Percentiles rank a stretch among this genome's conserved stretches.
Conservation (phyloP, 208 protist genomes). For the Acanthamoeba castellanii region DNA sequence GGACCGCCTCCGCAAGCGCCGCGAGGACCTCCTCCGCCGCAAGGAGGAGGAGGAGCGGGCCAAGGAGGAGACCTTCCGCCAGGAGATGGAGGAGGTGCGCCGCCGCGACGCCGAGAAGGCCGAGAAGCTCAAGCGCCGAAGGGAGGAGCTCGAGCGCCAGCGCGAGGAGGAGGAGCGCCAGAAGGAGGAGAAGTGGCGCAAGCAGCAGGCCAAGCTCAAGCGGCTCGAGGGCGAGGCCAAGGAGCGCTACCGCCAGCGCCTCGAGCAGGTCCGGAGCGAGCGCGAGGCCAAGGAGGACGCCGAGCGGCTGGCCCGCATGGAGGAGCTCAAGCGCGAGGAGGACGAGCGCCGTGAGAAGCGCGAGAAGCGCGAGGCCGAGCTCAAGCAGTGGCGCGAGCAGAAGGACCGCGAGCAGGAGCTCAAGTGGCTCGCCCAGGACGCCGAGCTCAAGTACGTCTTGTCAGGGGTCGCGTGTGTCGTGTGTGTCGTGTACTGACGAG, state of each 20-base stretch:
- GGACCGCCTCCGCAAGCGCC: not conserved
- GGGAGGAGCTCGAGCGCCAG: constrained; percentile 63
- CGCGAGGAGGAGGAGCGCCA: constrained; percentile 60
- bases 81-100: constrained; percentile 1
- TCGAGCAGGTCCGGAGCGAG: constrained; percentile 24
- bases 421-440: constrained; percentile 57
- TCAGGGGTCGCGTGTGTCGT: not conserved
- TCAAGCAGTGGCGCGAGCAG: constrained; percentile 20
- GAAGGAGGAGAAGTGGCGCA: constrained; percentile 64
- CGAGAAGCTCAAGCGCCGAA: constrained; percentile 3
- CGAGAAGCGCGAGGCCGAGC: not conserved
- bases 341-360: constrained; percentile 27
- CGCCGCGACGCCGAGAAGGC: constrained; percentile 21
- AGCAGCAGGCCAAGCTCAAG: constrained; percentile 72
- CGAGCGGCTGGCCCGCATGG: constrained; percentile 33
- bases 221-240: constrained; percentile 71
- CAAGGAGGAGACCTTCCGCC: constrained; percentile 63
- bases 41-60: constrained; percentile 57
- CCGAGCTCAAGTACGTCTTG: constrained; percentile 20
- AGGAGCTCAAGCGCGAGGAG: constrained; percentile 59
- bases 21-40: not conserved
- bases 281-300: constrained; percentile 64
- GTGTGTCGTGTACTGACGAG: not conserved
- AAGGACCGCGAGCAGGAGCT: constrained; percentile 71
- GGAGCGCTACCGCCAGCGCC: constrained; percentile 45